Evolutionary conservation across 495 filamentous ascomycete species (phyloP).

Genomic region (Arthonia radiata): DNA sequence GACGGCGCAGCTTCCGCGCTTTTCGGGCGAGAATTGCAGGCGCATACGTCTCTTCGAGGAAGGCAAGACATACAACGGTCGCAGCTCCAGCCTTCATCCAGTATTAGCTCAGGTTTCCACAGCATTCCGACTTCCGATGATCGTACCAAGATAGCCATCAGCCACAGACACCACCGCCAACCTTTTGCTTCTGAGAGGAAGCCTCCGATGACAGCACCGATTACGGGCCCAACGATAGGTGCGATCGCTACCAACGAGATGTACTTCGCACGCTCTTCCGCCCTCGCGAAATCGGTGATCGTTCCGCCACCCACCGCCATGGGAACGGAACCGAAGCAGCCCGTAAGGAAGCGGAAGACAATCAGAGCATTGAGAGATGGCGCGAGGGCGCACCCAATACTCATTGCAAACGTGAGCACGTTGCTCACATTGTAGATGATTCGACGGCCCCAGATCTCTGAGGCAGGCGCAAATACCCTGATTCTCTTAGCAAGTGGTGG

Average conservation of each 20-base stretch:
- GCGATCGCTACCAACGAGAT: slow-evolving; percentile 6
- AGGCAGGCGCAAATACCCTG: slow-evolving; percentile 61
- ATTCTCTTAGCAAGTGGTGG: slow-evolving; percentile 4
- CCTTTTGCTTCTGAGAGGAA: slow-evolving; percentile 11
- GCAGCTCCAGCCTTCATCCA: slow-evolving; percentile 13
- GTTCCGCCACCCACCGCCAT: slow-evolving; percentile 28
- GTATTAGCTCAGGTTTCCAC: not conserved
- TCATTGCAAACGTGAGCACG: slow-evolving; percentile 26
- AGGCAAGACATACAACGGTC: slow-evolving; percentile 4
- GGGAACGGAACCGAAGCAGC: slow-evolving; percentile 30
- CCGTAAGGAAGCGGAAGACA: slow-evolving; percentile 39
- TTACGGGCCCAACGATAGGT: slow-evolving; percentile 15
- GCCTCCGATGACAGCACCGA: slow-evolving; percentile 22
- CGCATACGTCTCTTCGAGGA: slow-evolving; percentile 11
- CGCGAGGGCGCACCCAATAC: slow-evolving; percentile 43
- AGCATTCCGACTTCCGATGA: slow-evolving; percentile 2
- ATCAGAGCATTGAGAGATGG: slow-evolving; percentile 31
- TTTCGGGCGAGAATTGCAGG: slow-evolving; percentile 11
- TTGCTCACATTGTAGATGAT: slow-evolving; percentile 30
- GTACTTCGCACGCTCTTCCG: slow-evolving; percentile 14
- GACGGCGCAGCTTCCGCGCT: slow-evolving; percentile 8
- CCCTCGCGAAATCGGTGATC: slow-evolving; percentile 19
- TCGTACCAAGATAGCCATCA: slow-evolving; percentile 19
- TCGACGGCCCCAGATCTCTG: slow-evolving; percentile 42
- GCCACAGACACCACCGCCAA: slow-evolving; percentile 16